Percentiles rank a stretch among this genome's conserved stretches.
These are phyloP conservation scores for Sanghuangporus sanghuang DNA, from an alignment of 1,284 basidiomycete genomes.

Conservation along the genomic window DNA sequence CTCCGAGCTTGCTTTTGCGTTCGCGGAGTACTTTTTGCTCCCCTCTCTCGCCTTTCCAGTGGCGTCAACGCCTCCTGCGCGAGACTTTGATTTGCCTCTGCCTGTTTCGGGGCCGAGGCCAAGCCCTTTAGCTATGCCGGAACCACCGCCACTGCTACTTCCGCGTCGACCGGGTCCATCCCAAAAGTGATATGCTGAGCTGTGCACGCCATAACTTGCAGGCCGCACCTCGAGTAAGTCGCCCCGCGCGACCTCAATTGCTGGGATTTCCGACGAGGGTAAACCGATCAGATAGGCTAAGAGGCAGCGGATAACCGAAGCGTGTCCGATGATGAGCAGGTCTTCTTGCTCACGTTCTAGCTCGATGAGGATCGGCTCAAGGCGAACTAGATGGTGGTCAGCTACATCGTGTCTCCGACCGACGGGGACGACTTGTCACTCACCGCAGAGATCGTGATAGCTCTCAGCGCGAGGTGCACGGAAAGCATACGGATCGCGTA, in stretches of 20 bases:
- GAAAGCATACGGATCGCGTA: slow-evolving; percentile 91
- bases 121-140: not conserved
- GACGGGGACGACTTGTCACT: slow-evolving; percentile 21
- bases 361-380: slow-evolving; percentile 83
- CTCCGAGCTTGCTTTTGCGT: not conserved
- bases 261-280: slow-evolving; percentile 94
- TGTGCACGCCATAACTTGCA: slow-evolving; percentile 85
- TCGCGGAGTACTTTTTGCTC: slow-evolving; percentile 4
- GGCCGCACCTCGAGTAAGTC: slow-evolving; percentile 88
- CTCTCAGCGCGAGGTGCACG: slow-evolving; percentile 90
- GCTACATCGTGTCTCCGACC: not conserved
- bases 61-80: slow-evolving; percentile 7
- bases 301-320: slow-evolving; percentile 96
- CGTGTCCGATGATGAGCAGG: slow-evolving; percentile 76
- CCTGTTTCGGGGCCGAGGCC: slow-evolving; percentile 1
- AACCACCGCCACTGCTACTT: slow-evolving; percentile 2
- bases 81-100: not conserved
- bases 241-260: slow-evolving; percentile 90
- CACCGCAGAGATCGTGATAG: slow-evolving; percentile 83
- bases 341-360: slow-evolving; percentile 79
- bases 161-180: slow-evolving; percentile 63
- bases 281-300: slow-evolving; percentile 89
- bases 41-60: slow-evolving; percentile 1
- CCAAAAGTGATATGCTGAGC: slow-evolving; percentile 91
- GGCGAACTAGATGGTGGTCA: slow-evolving; percentile 43